Base-by-base conservation (phyloP, 2,329 filamentous ascomycete species). In the Microdochium nivale region DNA sequence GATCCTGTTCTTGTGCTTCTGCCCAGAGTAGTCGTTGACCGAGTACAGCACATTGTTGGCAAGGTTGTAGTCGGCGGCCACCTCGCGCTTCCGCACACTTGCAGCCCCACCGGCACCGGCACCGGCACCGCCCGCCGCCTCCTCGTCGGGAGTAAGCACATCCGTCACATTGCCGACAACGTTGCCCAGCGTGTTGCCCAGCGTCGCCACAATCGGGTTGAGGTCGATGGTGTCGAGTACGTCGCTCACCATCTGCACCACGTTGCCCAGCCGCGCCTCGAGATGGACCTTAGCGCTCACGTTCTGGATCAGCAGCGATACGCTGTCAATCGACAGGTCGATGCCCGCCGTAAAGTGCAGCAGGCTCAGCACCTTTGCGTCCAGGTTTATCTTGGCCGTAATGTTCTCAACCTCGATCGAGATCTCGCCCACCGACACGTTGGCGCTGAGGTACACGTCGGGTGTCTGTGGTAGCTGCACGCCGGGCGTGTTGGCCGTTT, bases 301-400 rank as follows among this genome's bases (percentile, higher is more conserved):
- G 54, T 83, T 79, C 60, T 81, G 72, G 59, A 83, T 83, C 16
- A 67, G 67, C 11, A 83, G 69, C 43, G 70, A 64, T 46, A 84
- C 80, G 48, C 75, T 70, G 58, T 81, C 75, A 66, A 84, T 78
- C 49, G 71, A 76, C 2, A 78, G 71, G 60, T 80, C 77, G 35
- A 84, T 80, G 47, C 80, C 81, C 2, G 81, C 81, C 57, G 76
- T 81, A 71, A 84, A 82, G 52, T 75, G 68, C 46, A 84, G 73
- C 46, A 84, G 70, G 54, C 75, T 72, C 40, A 83, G 70, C 10
- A 83, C 79, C 61, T 81, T 75, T 4, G 78, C 78, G 54, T 81
- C 77, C 30, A 82, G 70, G 60, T 81, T 83, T 63, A 81, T 73
- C 60, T 81, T 80, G 50, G 80, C 80, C 1, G 77, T 80, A 51